phyloP scores from a whole-genome alignment of 2,329 filamentous ascomycete genomes.

The Botrytis elliptica region DNA sequence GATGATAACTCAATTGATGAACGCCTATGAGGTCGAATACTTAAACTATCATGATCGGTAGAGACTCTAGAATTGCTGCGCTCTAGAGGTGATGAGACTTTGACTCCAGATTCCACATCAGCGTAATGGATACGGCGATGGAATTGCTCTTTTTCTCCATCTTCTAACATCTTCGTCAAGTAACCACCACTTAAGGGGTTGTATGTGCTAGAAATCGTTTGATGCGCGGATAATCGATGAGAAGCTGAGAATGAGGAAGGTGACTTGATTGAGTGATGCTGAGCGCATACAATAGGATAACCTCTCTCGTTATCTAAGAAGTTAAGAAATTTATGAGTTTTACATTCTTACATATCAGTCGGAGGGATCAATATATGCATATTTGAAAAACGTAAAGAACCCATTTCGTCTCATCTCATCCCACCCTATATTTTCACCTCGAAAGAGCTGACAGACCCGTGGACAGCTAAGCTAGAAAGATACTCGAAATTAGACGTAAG shows the following conservation, averaged over 20 bases:
- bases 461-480: neutral
- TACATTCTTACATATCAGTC: neutral
- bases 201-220: neutral
- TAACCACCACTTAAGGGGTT: neutral
- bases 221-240: neutral
- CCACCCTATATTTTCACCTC: neutral
- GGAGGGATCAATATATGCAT: neutral
- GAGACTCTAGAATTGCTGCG: neutral
- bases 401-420: neutral
- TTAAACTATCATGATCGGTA: neutral
- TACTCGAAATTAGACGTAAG: neutral
- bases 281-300: neutral
- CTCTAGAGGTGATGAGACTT: neutral
- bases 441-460: neutral
- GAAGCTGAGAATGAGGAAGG: neutral
- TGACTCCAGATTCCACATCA: neutral
- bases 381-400: too few species aligned
- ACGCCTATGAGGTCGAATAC: neutral
- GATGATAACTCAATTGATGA: conserved; percentile 41
- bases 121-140: neutral
- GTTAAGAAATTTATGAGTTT: neutral
- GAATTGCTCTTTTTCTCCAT: neutral
- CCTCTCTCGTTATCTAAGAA: neutral
- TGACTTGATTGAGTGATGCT: too few species aligned
- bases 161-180: neutral